These are phyloP conservation scores for Phaeodactylum tricornutum DNA, from an alignment of 108 stramenopile genomes.

Conservation along the genomic window DNA sequence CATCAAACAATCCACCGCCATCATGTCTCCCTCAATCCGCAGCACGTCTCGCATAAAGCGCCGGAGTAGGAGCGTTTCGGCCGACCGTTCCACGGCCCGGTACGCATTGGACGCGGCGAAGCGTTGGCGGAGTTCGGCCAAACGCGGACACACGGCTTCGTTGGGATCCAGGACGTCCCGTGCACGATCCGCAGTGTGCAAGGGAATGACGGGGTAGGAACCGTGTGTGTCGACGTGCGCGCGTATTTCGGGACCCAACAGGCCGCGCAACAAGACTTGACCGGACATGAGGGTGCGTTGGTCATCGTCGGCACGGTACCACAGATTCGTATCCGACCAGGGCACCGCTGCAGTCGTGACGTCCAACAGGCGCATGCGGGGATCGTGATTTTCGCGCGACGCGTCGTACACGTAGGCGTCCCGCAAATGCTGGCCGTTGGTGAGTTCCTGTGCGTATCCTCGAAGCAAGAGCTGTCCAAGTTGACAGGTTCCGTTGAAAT, in stretches of 20 bases:
- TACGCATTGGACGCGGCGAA: slow-evolving; percentile 42
- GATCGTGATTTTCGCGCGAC: too few species aligned
- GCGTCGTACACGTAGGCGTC: slow-evolving; percentile 60
- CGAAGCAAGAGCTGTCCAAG: slow-evolving; percentile 66
- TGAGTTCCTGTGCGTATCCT: slow-evolving; percentile 74
- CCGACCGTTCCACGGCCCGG: slow-evolving; percentile 19
- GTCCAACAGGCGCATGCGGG: slow-evolving; percentile 54
- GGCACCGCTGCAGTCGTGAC: slow-evolving; percentile 6
- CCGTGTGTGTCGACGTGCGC: not conserved
- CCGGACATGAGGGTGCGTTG: slow-evolving; percentile 82
- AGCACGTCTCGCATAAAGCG: slow-evolving; percentile 12
- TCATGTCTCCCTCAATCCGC: slow-evolving; percentile 10
- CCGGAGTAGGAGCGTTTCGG: slow-evolving; percentile 19
- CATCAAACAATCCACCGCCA: slow-evolving; percentile 78
- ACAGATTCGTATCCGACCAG: slow-evolving; percentile 32
- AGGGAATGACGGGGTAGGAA: slow-evolving; percentile 26
- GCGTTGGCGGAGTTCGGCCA: slow-evolving; percentile 27
- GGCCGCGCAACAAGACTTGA: slow-evolving; percentile 62
- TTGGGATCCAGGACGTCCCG: slow-evolving; percentile 65
- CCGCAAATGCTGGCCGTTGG: slow-evolving; percentile 58
- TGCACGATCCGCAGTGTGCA: slow-evolving; percentile 71
- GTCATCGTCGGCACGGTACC: slow-evolving; percentile 77
- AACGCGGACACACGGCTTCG: slow-evolving; percentile 46
- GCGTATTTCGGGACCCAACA: slow-evolving; percentile 56
- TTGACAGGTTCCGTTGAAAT: slow-evolving; percentile 82